Base-by-base conservation (phyloP, 768 basidiomycete genomes). In the Hericium erinaceus region DNA sequence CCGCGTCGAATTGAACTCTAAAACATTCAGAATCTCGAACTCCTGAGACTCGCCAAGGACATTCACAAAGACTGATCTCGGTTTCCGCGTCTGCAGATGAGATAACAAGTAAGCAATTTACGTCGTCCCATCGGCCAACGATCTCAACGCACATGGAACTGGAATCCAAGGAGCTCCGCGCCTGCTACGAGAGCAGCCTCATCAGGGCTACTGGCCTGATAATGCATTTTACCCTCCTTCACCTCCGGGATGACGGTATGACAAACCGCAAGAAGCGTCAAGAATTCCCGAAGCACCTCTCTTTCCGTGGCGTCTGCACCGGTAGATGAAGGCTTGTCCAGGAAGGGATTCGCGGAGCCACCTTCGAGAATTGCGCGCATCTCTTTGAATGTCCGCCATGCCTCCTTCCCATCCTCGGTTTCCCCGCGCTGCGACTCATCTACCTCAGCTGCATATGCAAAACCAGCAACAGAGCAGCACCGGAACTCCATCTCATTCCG, bases 401-500 rank as follows among this genome's bases (percentile, higher is more conserved):
- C 83, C 24, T 78, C 76, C 61, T 69, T 68, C 70, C 73, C 81
- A 61, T 78, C 77, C 28, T 70, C 80, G 58, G 80, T 80, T 44
- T 79, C 80, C 2, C 72, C 75, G 20, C 87, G 88, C 16, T 78
- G 80, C 66, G 87, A 77, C 58, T 98, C 95, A 58, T 98, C 97
- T 9, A 98, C 92, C 16, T 82, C 80, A 60, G 93, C 94, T 1
- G 94, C 86, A 71, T 98, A 99, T 18, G 85, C 88, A 12, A 85
- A 79, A 3, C 95, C 97, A 18, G 81, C 95, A 57, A 98, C 84
- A 56, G 84, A 88, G 66, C 89, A 95, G 67, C 89, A 86, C 24
- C 84, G 81, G 70, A 98, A 98, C 69, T 98, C 95, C 95, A 98
- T 98, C 71, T 97, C 93, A 73, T 98, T 98, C 61, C 95, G 82